Base-by-base conservation (phyloP, 1,284 basidiomycete genomes). In the Cutaneotrichosporon sp. region DNA sequence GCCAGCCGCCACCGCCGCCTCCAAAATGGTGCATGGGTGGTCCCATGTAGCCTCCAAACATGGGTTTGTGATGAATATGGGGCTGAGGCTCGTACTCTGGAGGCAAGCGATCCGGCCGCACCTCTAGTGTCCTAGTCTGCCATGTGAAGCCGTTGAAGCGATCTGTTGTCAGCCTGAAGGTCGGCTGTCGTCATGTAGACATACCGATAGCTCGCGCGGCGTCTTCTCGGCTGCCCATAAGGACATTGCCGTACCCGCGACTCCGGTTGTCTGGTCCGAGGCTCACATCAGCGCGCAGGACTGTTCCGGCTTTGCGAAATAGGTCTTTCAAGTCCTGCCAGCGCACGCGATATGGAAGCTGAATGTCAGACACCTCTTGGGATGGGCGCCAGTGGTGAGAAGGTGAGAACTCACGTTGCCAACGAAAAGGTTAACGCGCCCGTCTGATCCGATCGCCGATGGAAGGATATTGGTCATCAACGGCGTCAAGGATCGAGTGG, bases 241-340 rank as follows among this genome's bases (percentile, higher is more conserved):
- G 80, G 7, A 97, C 91, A 4, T 90, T 96, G 19, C 93, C 93
- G 67, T 92, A 92, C 1, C 93, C 93, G 52, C 90, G 81, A 52
- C 87, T 90, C 62, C 92, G 81, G 66, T 94, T 94, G 69, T 96
- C 92, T 2, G 88, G 88, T 1, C 90, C 90, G 1, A 96, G 80
- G 12, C 88, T 88, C 46, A 96, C 90, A 68, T 97, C 94, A 7
- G 94, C 93, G 31, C 94, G 84, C 19, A 97, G 80, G 50, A 98
- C 92, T 0, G 91, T 94, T 43, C 94, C 94, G 2, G 91, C 88
- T 61, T 89, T 87, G 46, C 94, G 85, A 74, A 97, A 97, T 45
- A 97, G 82, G 72, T 97, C 94, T 68, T 98, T 97, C 61, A 98
- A 82, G 75, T 98, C 94, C 77, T 97, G 92, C 92, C 92, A 97